Evolutionary conservation across 2,329 filamentous ascomycete species (phyloP), one percentile per base, ranked within the genome.

Genomic region (Calycina herbarum): DNA sequence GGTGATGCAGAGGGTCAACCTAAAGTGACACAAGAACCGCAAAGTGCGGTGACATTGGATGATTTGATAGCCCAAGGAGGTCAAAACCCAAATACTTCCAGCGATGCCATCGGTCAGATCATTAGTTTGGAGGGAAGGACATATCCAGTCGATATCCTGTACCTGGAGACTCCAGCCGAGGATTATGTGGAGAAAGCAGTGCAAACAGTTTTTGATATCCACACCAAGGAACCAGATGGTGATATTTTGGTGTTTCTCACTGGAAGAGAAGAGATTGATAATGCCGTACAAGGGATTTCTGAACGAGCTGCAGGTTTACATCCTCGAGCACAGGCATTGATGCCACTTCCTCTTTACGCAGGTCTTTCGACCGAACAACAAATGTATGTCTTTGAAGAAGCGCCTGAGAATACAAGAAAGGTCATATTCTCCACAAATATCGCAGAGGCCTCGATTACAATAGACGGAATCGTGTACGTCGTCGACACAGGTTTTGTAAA

Each of bases 391-490:
- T 98, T 98, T 75, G 93, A 97, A 72, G 88, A 90, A 63, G 82
- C 93, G 1, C 88, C 92, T 0, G 88, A 92, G 67, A 89, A 94
- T 66, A 94, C 89, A 1, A 86, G 95, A 54, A 98, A 98, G 76
- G 91, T 97, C 48, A 91, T 99, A 42, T 89, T 97, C 70, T 90
- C 92, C 3, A 98, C 95, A 66, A 98, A 98, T 76, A 97, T 98
- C 69, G 93, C 95, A 13, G 95, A 99, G 80, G 94, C 95, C 4
- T 97, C 93, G 1, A 90, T 99, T 56, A 98, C 95, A 17, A 96
- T 98, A 64, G 89, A 95, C 62, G 93, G 93, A 2, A 94, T 98
- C 67, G 89, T 93, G 63, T 96, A 92, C 74, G 94, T 99, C 5
- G 81, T 98, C 60, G 95, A 99, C 77, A 89, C 87, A 62, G 95